Base-by-base conservation (phyloP, 805 yeast species). In the Torulaspora franciscae region DNA sequence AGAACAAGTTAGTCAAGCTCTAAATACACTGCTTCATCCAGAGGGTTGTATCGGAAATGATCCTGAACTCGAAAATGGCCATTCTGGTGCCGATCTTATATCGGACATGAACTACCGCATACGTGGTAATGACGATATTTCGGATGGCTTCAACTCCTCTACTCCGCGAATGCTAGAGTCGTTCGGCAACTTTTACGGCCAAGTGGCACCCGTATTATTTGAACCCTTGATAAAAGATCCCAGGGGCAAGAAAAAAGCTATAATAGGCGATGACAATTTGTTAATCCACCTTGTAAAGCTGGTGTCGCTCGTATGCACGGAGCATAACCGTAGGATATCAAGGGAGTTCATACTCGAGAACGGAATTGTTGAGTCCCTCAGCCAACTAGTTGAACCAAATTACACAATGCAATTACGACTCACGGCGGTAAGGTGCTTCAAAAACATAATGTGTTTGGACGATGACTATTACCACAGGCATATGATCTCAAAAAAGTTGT, bases 1-100 rank as follows among this genome's bases (percentile, higher is more conserved):
- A 57, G 78, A 85, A 6, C 96, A 89, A 62, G 84, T 90, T 0
- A 80, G 77, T 50, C 96, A 89, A 64, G 95, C 96, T 1, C 65
- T 90, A 39, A 81, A 81, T 58, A 79, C 81, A 1, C 64, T 90
- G 27, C 69, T 90, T 10, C 90, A 85, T 57, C 81, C 86, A 1
- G 66, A 61, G 33, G 67, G 66, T 6, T 64, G 62, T 37, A 37
- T 60, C 19, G 57, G 57, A 7, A 51, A 42, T 24, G 52, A 43
- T 24, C 11, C 15, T 9, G 24, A 17, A 10, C 23, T 29, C 9
- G 50, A 51, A 7, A 54, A 52, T n/a, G 37, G 45, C 27, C 47
- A 50, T 10, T 51, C 48, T 33, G 43, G 50, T 25, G 32, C 30
- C n/a, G 50, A 47, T 32, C 28, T 47, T 13, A 40, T 43, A 4